Conservation (phyloP, 2,329 filamentous ascomycete species). For the Grosmannia penicillata region DNA sequence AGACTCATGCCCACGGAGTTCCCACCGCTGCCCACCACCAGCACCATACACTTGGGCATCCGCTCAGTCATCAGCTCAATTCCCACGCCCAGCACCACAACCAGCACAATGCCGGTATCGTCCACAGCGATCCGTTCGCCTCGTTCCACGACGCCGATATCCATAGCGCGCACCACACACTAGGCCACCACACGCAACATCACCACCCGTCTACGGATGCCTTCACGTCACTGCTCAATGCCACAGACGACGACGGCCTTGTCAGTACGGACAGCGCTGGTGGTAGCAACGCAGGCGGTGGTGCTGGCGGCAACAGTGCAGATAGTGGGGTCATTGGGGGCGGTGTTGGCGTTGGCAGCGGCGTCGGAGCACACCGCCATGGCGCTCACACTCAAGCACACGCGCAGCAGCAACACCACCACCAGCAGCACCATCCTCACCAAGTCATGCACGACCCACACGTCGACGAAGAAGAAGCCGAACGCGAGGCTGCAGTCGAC, state of each 20-base stretch:
- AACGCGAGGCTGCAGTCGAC: conserved; percentile 26
- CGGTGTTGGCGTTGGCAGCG: neutral
- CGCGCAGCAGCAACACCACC: conserved; percentile 3
- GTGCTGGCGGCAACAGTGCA: neutral
- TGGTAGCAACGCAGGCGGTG: neutral
- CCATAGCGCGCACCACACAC: conserved; percentile 17
- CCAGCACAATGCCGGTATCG: conserved; percentile 10
- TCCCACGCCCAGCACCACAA: conserved; percentile 13
- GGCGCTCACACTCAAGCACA: conserved; percentile 3
- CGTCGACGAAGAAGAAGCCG: conserved; percentile 16
- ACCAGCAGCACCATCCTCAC: conserved; percentile 4
- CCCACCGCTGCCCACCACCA: neutral
- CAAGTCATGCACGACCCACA: conserved; percentile 3
- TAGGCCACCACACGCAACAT: conserved; percentile 10
- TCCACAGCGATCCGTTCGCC: conserved; percentile 15
- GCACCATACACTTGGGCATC: neutral
- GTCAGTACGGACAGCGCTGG: conserved; percentile 5
- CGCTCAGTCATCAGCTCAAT: conserved; percentile 12
- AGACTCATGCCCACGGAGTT: neutral
- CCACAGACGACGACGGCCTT: conserved; percentile 20
- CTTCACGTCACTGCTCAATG: conserved; percentile 39
- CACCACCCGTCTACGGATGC: conserved; percentile 27
- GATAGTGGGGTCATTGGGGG: neutral
- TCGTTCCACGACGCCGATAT: conserved; percentile 21
- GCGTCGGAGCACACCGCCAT: neutral